Conservation (phyloP, 768 basidiomycete species). For the Macrocybe gigantea region DNA sequence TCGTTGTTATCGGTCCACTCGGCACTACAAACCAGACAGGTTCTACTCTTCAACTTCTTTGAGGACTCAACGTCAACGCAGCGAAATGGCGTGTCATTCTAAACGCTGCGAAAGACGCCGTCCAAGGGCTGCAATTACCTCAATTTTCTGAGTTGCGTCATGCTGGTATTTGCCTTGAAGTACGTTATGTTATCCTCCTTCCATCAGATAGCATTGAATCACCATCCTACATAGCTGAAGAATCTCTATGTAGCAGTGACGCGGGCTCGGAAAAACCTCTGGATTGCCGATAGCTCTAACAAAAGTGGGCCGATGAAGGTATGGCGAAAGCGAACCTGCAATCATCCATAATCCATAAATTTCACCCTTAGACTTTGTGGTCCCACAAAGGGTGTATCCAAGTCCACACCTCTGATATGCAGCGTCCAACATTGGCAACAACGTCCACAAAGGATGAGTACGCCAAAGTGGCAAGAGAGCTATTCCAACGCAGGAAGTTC, state of each 20-base stretch:
- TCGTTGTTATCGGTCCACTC: background rate
- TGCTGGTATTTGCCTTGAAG: constrained; percentile 51
- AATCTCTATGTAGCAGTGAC: constrained; percentile 68
- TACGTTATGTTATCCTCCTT: background rate
- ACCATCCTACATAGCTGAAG: constrained; percentile 41
- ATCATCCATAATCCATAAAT: background rate
- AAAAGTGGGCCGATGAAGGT: constrained; percentile 57
- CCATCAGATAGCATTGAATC: background rate
- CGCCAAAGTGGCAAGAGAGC: constrained; percentile 24
- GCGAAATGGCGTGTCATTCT: constrained; percentile 59
- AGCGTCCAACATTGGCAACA: constrained; percentile 41
- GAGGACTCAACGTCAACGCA: constrained; percentile 47
- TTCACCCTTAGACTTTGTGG: constrained; percentile 43
- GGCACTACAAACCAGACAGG: constrained; percentile 29
- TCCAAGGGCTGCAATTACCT: constrained; percentile 19
- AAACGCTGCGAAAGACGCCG: constrained; percentile 24
- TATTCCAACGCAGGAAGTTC: constrained; percentile 39
- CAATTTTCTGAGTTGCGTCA: constrained; percentile 45
- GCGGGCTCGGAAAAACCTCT: constrained; percentile 60
- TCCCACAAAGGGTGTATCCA: constrained; percentile 36
- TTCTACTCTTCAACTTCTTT: constrained; percentile 73
- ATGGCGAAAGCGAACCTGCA: constrained; percentile 6
- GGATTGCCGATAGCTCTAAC: constrained; percentile 61
- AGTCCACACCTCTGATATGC: constrained; percentile 34
- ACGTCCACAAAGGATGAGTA: constrained; percentile 41